Base-by-base conservation (phyloP, 768 basidiomycete genomes). In the Russula emetica region DNA sequence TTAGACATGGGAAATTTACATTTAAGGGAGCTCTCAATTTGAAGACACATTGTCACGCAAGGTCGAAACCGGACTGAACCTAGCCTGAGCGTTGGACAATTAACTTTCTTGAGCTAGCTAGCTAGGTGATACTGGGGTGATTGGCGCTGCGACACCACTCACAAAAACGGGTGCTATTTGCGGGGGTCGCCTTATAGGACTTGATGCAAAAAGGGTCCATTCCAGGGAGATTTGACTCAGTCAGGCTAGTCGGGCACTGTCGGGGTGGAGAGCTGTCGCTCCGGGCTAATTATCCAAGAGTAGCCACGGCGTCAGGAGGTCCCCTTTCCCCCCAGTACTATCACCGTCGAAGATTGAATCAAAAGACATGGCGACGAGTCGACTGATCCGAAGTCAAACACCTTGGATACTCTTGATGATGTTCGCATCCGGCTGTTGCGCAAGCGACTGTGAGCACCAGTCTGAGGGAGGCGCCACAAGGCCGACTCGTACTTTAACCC, bases 151-250 rank as follows among this genome's bases (percentile, higher is more conserved):
- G 1, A 53, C 13, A n/a, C 13, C 14, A 56, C 6, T 30, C 55
- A 32, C 51, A 52, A 56, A 14, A 36, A 24, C 18, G 45, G 45
- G n/a, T 26, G 28, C 18, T 32, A 11, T 13, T 36, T 47, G 36
- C 56, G 56, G 56, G 53, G 34, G 57, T 38, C 20, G 13, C 45
- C 52, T 38, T 34, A 59, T 30, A 24, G 44, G 60, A 47, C 34
- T 49, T 20, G 26, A 52, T 30, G 47, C n/a, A n/a, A n/a, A n/a
- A 24, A 47, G 28, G 22, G 32, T 28, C 5, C 63, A 52, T 64
- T 63, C 44, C 28, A n/a, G 38, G 38, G 47, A 24, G 22, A 28
- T 40, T 44, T 53, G 16, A 34, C 34, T 49, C 34, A 40, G 50
- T 24, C 28, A 45, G 40, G 14, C n/a, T 28, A 36, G 63, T 50